Conservation (phyloP, 176 grass and related monocot species). For the Cocos nucifera region DNA sequence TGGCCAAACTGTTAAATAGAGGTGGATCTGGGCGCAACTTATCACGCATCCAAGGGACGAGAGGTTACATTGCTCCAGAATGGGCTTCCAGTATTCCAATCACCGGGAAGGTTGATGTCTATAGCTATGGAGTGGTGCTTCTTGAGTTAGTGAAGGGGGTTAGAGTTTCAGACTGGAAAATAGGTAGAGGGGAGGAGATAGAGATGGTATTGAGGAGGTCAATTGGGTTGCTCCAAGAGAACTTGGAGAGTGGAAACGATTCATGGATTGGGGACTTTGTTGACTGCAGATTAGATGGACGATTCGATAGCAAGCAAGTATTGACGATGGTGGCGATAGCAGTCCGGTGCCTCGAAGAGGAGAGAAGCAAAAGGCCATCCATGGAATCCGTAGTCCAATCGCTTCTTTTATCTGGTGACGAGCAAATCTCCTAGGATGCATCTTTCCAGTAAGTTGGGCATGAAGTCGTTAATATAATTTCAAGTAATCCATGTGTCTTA, state of each 20-base stretch:
- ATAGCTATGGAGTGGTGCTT: conserved; percentile 27
- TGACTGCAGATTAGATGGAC: conserved; percentile 6
- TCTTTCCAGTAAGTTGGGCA: no score
- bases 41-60: conserved; percentile 16
- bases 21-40: conserved; percentile 5
- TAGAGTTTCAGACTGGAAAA: conserved; percentile 17
- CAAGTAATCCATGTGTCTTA: no score
- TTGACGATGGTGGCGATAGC: conserved; percentile 9
- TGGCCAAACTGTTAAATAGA: conserved; percentile 17
- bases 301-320: conserved; percentile 8
- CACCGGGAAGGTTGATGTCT: conserved; percentile 28
- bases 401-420: background rate
- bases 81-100: conserved; percentile 25
- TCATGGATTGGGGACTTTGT: conserved; percentile 12
- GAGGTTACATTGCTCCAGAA: conserved; percentile 29
- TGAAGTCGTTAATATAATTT: no score
- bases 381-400: conserved; percentile 13
- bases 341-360: conserved; percentile 12
- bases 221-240: background rate
- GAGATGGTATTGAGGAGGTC: background rate
- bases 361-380: conserved; percentile 15
- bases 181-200: background rate
- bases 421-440: background rate
- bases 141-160: conserved; percentile 21
- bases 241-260: background rate